Evolutionary conservation across 2,329 filamentous ascomycete genomes (phyloP), one percentile per base, ranked within the genome.

Genomic region (Ilyonectria robusta): DNA sequence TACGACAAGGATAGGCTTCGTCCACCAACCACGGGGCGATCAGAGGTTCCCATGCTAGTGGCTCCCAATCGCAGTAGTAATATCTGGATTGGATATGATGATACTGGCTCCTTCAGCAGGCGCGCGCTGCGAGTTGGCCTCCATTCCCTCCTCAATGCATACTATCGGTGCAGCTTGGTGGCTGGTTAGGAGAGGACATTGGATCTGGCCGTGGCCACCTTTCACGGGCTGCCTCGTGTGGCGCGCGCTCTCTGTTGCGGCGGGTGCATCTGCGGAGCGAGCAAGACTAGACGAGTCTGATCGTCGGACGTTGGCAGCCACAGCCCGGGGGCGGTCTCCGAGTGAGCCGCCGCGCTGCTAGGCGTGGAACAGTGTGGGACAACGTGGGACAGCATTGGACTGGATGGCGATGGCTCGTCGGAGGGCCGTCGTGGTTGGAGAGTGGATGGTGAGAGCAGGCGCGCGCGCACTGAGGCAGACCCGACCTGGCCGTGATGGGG

Each of bases 401-500:
- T 58, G 66, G 66, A 56, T 65, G 54, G 40, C 57, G 44, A n/a
- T 59, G 66, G 31, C 46, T 35, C 33, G 31, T 58, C 19, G 23
- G 59, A 61, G 23, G 23, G 51, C 44, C 57, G 60, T 57, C 31
- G 46, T 48, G 55, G 61, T 54, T 48, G 56, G 31, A 48, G 42
- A 65, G 62, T 51, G 50, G 57, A 51, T 35, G 48, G 59, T 48
- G 54, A 59, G 65, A 62, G 56, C 60, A 67, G 65, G 65, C 65
- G 65, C 65, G 65, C 65, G 65, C 65, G 37, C 59, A 60, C 55
- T 61, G 65, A 67, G 42, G 65, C 65, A 67, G 44, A 33, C n/a
- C 15, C 37, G 62, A 47, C 57, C 62, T 10, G 62, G 57, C 46
- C 51, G 35, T 44, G 17, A 51, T 19, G 19, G 50, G 46, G 54